Conservation (phyloP, 1,284 basidiomycete species). For the Jaminaea rosea region DNA sequence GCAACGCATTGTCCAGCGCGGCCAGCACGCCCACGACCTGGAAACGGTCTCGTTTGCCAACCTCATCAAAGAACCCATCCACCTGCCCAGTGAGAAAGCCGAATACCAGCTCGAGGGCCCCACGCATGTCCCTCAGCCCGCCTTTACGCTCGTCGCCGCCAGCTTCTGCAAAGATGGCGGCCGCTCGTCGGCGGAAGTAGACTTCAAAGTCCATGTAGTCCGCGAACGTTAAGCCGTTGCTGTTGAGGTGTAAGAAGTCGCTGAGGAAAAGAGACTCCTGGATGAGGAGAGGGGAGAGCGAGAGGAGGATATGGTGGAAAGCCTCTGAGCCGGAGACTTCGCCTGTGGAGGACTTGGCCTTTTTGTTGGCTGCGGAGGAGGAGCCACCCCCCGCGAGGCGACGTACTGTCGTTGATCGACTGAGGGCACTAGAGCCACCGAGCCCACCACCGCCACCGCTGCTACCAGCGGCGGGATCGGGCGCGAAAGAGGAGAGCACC, state of each 20-base stretch:
- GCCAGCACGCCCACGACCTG: slow-evolving; percentile 77
- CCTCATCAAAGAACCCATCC: slow-evolving; percentile 72
- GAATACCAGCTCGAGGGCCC: slow-evolving; percentile 86
- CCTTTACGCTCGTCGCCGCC: slow-evolving; percentile 2
- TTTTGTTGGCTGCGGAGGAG: no score
- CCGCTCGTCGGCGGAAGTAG: slow-evolving; percentile 84
- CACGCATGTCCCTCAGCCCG: slow-evolving; percentile 34
- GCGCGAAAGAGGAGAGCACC: slow-evolving; percentile 8
- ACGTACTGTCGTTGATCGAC: not conserved
- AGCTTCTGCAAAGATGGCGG: slow-evolving; percentile 43
- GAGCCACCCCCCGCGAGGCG: not conserved
- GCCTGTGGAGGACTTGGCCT: no score
- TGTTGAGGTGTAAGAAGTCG: slow-evolving; percentile 78
- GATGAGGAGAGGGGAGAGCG: slow-evolving; percentile 67
- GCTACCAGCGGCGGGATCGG: slow-evolving; percentile 6
- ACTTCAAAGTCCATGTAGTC: slow-evolving; percentile 90
- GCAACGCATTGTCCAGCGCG: slow-evolving; percentile 67
- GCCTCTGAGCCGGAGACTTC: slow-evolving; percentile 52
- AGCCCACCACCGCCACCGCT: slow-evolving; percentile 3
- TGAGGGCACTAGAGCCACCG: slow-evolving; percentile 11
- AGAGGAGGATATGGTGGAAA: slow-evolving; percentile 64
- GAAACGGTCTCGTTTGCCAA: slow-evolving; percentile 60
- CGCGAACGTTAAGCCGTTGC: slow-evolving; percentile 75
- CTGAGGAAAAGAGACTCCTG: slow-evolving; percentile 80
- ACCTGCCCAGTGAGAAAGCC: slow-evolving; percentile 78